Conservation (phyloP, 805 yeast genomes). For the Myxozyma geophila region DNA sequence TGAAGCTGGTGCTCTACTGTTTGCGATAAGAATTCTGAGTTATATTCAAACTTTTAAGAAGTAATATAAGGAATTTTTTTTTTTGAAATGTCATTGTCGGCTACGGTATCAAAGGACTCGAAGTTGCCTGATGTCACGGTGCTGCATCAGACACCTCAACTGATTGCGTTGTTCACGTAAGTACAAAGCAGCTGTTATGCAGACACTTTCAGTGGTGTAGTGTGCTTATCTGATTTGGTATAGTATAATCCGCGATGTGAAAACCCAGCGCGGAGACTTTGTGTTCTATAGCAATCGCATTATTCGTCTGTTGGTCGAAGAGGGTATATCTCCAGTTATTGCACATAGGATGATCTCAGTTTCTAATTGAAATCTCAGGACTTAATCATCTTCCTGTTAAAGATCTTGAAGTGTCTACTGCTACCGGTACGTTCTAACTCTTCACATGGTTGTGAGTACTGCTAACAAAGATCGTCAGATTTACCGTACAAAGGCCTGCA, state of each 20-base stretch:
- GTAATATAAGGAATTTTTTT: not conserved
- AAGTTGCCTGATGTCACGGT: slow-evolving; percentile 59
- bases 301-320: slow-evolving; percentile 90
- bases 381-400: slow-evolving; percentile 92
- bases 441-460: not conserved
- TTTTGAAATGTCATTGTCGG: slow-evolving; percentile 8
- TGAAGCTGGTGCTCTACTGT: no score
- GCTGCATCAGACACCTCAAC: slow-evolving; percentile 87
- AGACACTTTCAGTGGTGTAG: not conserved
- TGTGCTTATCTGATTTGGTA: not conserved
- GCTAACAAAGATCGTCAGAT: slow-evolving; percentile 51
- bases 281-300: slow-evolving; percentile 95
- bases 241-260: slow-evolving; percentile 80
- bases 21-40: no score
- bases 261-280: slow-evolving; percentile 86
- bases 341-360: not conserved
- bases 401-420: slow-evolving; percentile 67
- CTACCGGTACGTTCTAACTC: slow-evolving; percentile 57
- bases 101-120: slow-evolving; percentile 16
- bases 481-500: slow-evolving; percentile 72
- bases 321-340: slow-evolving; percentile 49
- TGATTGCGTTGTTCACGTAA: slow-evolving; percentile 77
- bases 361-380: slow-evolving; percentile 44
- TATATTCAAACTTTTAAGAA: not conserved
- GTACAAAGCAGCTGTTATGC: slow-evolving; percentile 29